These are phyloP conservation scores for Endotrypanum monterogeii DNA, from an alignment of 208 protist genomes.

Conservation along the genomic window DNA sequence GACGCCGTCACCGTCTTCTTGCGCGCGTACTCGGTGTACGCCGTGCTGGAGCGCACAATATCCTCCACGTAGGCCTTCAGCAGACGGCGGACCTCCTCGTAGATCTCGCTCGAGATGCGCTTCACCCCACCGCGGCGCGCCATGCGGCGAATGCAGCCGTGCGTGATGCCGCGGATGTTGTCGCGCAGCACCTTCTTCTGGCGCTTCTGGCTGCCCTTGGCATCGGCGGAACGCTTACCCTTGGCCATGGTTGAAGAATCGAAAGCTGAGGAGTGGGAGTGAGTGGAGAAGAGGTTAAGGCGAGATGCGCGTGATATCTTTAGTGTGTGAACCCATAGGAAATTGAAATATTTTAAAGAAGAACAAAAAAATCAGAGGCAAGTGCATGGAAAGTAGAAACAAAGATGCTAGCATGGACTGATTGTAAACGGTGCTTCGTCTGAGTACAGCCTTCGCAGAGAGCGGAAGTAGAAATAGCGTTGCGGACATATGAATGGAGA, in stretches of 20 bases:
- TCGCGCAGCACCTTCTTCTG: constrained; percentile 89
- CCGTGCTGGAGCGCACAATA: constrained; percentile 79
- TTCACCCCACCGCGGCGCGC: constrained; percentile 93
- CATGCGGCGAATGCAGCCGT: constrained; percentile 87
- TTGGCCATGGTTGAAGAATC: constrained; percentile 53
- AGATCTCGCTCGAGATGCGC: constrained; percentile 79
- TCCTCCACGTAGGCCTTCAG: constrained; percentile 85
- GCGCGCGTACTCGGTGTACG: constrained; percentile 86
- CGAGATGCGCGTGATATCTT: background rate
- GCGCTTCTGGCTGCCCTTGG: constrained; percentile 78
- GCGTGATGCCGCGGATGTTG: constrained; percentile 86
- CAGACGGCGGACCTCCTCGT: constrained; percentile 75
- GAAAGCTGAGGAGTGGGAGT: background rate
- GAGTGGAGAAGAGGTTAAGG: background rate
- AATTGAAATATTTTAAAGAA: background rate
- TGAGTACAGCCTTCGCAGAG: too few relatives aligned
- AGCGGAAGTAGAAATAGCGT: too few relatives aligned
- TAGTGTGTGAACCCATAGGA: background rate
- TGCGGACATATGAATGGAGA: too few relatives aligned
- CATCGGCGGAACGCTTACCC: constrained; percentile 71
- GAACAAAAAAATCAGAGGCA: too few relatives aligned
- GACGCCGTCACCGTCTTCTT: constrained; percentile 84
- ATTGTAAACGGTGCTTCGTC: too few relatives aligned
- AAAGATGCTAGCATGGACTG: too few relatives aligned
- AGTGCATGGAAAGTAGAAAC: background rate